Conservation (phyloP, 106 monocot species). For the Dactylorhiza incarnata region DNA sequence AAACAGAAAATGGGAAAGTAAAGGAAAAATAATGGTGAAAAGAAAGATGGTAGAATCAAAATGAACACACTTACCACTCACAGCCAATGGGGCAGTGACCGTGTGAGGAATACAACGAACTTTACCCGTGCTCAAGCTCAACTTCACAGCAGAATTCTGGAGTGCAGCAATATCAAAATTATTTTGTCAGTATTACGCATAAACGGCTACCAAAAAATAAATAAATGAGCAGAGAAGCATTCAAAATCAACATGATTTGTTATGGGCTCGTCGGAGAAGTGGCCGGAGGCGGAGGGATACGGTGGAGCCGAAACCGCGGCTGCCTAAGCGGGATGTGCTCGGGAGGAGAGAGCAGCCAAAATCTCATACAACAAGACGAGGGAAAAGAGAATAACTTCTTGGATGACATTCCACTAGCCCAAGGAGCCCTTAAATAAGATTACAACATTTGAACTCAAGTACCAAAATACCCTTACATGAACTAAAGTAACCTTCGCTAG, state of each 20-base stretch:
- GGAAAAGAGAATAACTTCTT: no score
- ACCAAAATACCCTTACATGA: no score
- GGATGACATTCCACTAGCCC: no score
- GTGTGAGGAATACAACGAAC: constrained; percentile 61
- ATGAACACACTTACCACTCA: constrained; percentile 63
- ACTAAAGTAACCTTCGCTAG: no score
- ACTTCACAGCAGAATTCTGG: constrained; percentile 37
- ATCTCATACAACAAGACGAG: no score
- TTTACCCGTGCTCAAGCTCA: constrained; percentile 48
- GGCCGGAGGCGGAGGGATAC: no score
- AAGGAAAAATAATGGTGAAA: neutral
- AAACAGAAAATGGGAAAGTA: neutral
- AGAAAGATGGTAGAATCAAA: neutral
- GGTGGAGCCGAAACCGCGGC: no score
- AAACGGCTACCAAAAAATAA: neutral
- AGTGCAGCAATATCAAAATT: neutral
- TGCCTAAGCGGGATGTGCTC: no score
- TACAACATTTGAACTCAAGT: no score
- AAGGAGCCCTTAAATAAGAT: no score
- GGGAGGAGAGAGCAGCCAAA: no score
- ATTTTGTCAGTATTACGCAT: neutral
- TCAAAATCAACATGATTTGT: neutral
- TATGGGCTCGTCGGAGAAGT: no score
- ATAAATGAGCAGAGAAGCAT: neutral
- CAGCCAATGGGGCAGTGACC: constrained; percentile 55